Evolutionary conservation across 257 asterid genomes (phyloP), one percentile per base, ranked within the genome.

Genomic region (Solanum chiquidenum): DNA sequence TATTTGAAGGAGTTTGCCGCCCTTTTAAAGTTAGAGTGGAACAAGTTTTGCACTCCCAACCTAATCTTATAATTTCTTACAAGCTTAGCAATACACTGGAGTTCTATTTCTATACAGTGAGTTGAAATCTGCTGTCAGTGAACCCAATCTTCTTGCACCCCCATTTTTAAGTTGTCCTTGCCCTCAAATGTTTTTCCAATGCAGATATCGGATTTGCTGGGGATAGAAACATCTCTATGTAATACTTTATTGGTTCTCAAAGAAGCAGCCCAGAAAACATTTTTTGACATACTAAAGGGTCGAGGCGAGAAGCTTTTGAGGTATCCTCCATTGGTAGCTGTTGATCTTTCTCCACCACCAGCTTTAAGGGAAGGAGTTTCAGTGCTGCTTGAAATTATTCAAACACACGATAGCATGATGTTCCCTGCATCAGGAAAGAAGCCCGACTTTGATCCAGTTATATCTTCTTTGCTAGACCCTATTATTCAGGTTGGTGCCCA

Each of bases 11-110:
- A 87, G 99, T 97, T 92, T 97, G 99, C 88, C 94, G 99, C 76
- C 99, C 99, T 87, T 97, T 97, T 87, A 97, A 97, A 95, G 97
- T 94, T 89, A 91, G 99, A 92, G 99, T 97, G 85, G 99, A 97
- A 89, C 99, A 95, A 93, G 99, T 96, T 90, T 92, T 95, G 94
- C 98, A 97, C 94, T 96, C 99, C 83, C 99, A 97, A 89, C 98
- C 99, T 76, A 96, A 93, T 90, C 94, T 97, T 87, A 93, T 97
- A 62, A 91, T 95, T 88, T 93, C 98, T 5, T 97, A 96, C 93
- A 97, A 97, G 91, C 99, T 97, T 72, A 93, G 93, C 88, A 96
- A 92, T 86, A 97, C 98, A 62, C 95, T 97, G 94, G 99, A 95
- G 92, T 97, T 97, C 86, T 97, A 97, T 98, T 90, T 95, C 95